These are phyloP conservation scores for Tricholoma terreum DNA, from an alignment of 768 basidiomycete species.

Conservation along the genomic window DNA sequence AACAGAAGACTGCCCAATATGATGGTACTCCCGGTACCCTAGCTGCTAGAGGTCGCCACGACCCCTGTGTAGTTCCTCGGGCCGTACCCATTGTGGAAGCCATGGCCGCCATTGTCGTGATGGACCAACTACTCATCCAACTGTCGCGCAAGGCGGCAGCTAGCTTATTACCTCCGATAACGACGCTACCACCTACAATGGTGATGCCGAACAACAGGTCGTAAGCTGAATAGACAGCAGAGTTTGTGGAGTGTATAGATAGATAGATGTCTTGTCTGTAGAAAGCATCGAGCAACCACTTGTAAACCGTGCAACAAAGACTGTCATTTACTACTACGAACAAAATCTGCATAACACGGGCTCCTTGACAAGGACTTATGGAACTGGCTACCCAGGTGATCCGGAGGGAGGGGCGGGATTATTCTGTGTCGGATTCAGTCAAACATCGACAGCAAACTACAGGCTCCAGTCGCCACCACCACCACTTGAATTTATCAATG, in stretches of 20 bases:
- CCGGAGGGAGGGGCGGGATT: slow-evolving; percentile 2
- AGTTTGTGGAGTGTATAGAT: background rate
- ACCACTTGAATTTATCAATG: slow-evolving; percentile 54
- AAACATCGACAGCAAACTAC: slow-evolving; percentile 61
- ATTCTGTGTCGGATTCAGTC: slow-evolving; percentile 50
- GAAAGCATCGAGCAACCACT: background rate
- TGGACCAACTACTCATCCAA: slow-evolving; percentile 92
- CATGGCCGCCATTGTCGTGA: slow-evolving; percentile 93
- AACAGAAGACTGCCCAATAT: slow-evolving; percentile 89
- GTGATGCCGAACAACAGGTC: slow-evolving; percentile 46
- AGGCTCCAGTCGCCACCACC: slow-evolving; percentile 76
- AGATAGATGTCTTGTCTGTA: background rate
- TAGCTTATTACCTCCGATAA: slow-evolving; percentile 75
- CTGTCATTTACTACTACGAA: background rate
- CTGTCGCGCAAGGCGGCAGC: slow-evolving; percentile 76
- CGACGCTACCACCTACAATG: slow-evolving; percentile 93
- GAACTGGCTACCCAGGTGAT: background rate
- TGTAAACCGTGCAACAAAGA: background rate
- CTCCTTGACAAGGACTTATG: background rate
- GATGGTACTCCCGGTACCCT: slow-evolving; percentile 86
- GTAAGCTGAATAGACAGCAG: background rate
- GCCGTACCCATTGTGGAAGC: slow-evolving; percentile 98
- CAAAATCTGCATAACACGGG: background rate
- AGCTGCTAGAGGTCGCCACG: slow-evolving; percentile 91
- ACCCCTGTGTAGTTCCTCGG: slow-evolving; percentile 95